Conservation (phyloP, 208 protist species). For the Leishmania major region DNA sequence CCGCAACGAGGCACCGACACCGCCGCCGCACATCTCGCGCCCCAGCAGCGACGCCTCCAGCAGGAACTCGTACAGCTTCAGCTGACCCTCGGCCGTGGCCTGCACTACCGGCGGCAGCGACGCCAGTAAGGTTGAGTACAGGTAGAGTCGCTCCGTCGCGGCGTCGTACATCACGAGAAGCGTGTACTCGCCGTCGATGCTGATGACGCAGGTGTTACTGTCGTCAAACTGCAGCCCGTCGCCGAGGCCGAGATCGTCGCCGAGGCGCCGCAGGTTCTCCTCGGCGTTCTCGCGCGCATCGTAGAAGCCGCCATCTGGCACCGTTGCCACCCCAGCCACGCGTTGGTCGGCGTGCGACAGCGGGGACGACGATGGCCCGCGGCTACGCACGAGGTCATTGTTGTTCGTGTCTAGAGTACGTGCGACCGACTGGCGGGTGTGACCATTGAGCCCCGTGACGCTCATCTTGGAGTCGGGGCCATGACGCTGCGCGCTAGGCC, state of each 20-base stretch:
- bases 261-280: conserved; percentile 59
- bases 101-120: conserved; percentile 36
- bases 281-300: conserved; percentile 58
- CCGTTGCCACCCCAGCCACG: conserved; percentile 1
- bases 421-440: background rate
- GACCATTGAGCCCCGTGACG: background rate
- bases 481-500: background rate
- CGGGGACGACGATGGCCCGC: conserved; percentile 6
- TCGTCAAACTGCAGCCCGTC: conserved; percentile 62
- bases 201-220: conserved; percentile 71
- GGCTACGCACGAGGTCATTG: conserved; percentile 22
- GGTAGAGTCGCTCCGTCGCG: conserved; percentile 71
- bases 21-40: conserved; percentile 82
- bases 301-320: conserved; percentile 43
- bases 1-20: conserved; percentile 62
- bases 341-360: background rate
- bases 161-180: conserved; percentile 77
- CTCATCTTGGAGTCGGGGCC: background rate
- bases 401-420: too few species aligned
- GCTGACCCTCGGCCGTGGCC: conserved; percentile 3
- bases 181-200: conserved; percentile 60
- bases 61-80: conserved; percentile 78
- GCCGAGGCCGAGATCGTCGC: conserved; percentile 58
- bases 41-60: conserved; percentile 77
- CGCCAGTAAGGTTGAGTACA: conserved; percentile 79